Evolutionary conservation across 2,329 filamentous ascomycete genomes (phyloP).

Genomic region (Penicillium brasilianum): DNA sequence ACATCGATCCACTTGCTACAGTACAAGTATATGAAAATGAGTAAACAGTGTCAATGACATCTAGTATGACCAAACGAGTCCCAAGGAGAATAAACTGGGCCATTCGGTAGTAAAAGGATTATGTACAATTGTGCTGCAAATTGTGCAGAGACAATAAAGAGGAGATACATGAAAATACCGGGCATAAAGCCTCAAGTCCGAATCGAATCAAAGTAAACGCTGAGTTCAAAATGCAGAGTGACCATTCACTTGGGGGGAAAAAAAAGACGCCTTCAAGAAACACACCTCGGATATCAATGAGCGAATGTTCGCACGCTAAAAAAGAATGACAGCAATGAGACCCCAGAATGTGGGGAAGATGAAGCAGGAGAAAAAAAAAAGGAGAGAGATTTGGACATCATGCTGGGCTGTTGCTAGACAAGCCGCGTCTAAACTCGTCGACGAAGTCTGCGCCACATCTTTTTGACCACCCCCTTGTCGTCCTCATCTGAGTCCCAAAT

Average conservation of each 20-base stretch:
- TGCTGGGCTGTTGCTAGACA: not conserved
- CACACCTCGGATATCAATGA: slow-evolving; percentile 6
- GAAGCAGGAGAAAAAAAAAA: not conserved
- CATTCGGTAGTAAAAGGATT: slow-evolving; percentile 8
- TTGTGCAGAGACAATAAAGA: not conserved
- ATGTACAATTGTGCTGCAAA: slow-evolving; percentile 22
- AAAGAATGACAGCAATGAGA: slow-evolving; percentile 8
- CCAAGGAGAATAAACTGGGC: not conserved
- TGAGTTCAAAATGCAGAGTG: slow-evolving; percentile 10
- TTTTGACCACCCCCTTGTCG: slow-evolving; percentile 47
- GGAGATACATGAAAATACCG: slow-evolving; percentile 20
- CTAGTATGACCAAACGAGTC: not conserved
- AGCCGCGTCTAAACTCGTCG: slow-evolving; percentile 26
- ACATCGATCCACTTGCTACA: slow-evolving; percentile 2
- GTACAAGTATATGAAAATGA: not conserved
- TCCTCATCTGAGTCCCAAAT: slow-evolving; percentile 52
- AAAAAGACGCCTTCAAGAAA: slow-evolving; percentile 4
- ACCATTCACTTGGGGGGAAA: not conserved
- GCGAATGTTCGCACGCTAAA: slow-evolving; percentile 12
- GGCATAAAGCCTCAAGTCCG: not conserved
- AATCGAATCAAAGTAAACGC: slow-evolving; percentile 10
- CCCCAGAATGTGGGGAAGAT: not conserved
- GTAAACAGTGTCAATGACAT: not conserved
- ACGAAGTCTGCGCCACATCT: slow-evolving; percentile 51
- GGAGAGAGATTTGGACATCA: not conserved